Percentiles rank a stretch among this genome's conserved stretches.
Conservation (phyloP, 2,329 filamentous ascomycete species). For the Fusarium sp. region DNA sequence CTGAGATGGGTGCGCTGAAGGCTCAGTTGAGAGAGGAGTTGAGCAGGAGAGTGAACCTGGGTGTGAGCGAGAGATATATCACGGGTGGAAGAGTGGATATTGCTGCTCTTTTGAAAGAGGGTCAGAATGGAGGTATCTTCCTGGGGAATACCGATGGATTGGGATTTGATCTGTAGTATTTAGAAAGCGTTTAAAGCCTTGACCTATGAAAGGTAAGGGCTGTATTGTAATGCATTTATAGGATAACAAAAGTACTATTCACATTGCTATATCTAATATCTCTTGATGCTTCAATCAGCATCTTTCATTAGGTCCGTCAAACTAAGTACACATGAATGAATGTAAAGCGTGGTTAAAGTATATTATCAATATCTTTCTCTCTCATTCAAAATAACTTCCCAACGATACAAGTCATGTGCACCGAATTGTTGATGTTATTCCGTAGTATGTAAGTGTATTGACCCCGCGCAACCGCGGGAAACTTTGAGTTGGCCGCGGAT, state of each 20-base stretch:
- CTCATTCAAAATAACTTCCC: not conserved
- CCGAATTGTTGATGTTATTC: not conserved
- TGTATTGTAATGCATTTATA: not conserved
- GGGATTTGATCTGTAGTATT: constrained; percentile 44
- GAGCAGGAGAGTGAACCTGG: constrained; percentile 80
- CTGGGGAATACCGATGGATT: constrained; percentile 55
- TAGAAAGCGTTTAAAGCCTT: constrained; percentile 1
- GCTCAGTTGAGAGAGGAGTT: constrained; percentile 79
- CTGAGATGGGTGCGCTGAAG: constrained; percentile 75
- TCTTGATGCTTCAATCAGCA: not conserved
- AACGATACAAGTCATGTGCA: not conserved
- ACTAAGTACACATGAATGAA: no score
- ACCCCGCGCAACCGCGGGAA: constrained; percentile 15
- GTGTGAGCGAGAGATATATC: constrained; percentile 88
- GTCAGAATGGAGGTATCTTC: constrained; percentile 59
- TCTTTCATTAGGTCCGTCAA: not conserved
- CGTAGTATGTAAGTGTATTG: not conserved
- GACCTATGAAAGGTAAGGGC: not conserved
- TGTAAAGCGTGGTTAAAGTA: no score
- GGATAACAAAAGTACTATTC: constrained; percentile 5
- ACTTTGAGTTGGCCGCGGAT: constrained; percentile 8
- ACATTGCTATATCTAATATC: not conserved
- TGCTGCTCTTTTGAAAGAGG: constrained; percentile 73
- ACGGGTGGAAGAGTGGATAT: constrained; percentile 88
- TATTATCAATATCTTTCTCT: not conserved